These are phyloP conservation scores for Medakamo hakoo DNA, from an alignment of 139 green algal genomes.

Conservation along the genomic window DNA sequence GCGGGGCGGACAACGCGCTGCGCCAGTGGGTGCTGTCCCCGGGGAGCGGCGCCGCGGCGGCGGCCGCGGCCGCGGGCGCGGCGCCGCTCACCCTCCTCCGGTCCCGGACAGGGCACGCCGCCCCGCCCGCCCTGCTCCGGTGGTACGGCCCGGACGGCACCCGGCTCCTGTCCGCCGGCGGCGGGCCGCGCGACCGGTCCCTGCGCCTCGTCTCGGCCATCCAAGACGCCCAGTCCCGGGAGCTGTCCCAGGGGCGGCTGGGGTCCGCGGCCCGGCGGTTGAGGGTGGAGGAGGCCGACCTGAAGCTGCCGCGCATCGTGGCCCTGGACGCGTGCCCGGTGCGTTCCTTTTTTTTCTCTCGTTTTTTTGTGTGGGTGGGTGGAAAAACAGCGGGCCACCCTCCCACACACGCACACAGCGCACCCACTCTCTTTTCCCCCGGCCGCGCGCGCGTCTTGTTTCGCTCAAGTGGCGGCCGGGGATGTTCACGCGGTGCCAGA, in stretches of 20 bases:
- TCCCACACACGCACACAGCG: constrained; percentile 1
- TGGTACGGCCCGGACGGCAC: constrained; percentile 56
- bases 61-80: constrained; percentile 11
- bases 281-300: constrained; percentile 49
- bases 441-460: not conserved
- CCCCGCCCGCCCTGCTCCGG: constrained; percentile 52
- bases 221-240: constrained; percentile 82
- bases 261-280: constrained; percentile 44
- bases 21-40: constrained; percentile 93
- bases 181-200: constrained; percentile 69
- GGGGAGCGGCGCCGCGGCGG: constrained; percentile 20
- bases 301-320: constrained; percentile 66
- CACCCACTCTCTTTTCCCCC: not conserved
- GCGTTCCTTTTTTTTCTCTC: not conserved
- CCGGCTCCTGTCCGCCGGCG: constrained; percentile 61
- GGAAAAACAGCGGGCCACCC: not conserved
- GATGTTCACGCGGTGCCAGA: no score
- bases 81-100: constrained; percentile 53
- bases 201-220: constrained; percentile 80
- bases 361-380: not conserved
- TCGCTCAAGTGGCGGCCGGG: not conserved
- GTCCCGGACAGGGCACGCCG: constrained; percentile 74
- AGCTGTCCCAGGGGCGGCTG: constrained; percentile 69
- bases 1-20: constrained; percentile 73
- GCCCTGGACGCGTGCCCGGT: constrained; percentile 49